Base-by-base conservation (phyloP, 2,329 filamentous ascomycete genomes). In the Calonectria fujianensis region DNA sequence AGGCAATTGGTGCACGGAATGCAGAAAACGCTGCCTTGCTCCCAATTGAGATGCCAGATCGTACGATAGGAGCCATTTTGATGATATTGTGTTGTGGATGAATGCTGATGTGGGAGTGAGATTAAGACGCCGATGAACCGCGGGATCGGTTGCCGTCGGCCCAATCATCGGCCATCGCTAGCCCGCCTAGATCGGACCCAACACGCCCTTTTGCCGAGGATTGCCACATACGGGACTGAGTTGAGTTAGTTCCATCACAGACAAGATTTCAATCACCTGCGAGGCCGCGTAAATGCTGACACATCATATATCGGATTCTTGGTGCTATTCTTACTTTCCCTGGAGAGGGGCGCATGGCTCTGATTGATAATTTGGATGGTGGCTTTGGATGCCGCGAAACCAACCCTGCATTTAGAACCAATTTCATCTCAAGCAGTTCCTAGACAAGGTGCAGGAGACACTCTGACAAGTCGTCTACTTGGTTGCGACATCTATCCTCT, bases 121-220 rank as follows among this genome's bases (percentile, higher is more conserved):
- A 59, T 70, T 39, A 13, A 35, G 13, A 27, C 2, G 31, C 24
- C 41, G 50, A 32, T 50, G n/a, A 39, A 16, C 59, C 37, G 70
- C 45, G 39, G 52, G 72, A 59, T 48, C 52, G 74, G 63, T 65
- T 69, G 66, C 29, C 48, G 37, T 73, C 70, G 75, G 73, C 51
- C 73, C 72, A 74, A 72, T 73, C 39, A 63, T 32, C 64, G 57
- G 50, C 31, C 13, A 41, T 27, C 31, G 8, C 20, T 63, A 18
- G 10, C 35, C 37, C 57, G 57, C 57, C 32, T 10, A 10, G 35
- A 20, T 27, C 35, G 32, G 57, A 29, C 35, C 57, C 11, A 41
- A 24, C 9, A 31, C 35, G 37, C 35, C 57, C 57, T 63, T 63
- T 63, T 63, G 57, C 57, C 57, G 57, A 63, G 57, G 57, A 13